Evolutionary conservation across 345 rosid genomes (phyloP), one percentile per base, ranked within the genome.

Genomic region (Cardiospermum halicacabum): DNA sequence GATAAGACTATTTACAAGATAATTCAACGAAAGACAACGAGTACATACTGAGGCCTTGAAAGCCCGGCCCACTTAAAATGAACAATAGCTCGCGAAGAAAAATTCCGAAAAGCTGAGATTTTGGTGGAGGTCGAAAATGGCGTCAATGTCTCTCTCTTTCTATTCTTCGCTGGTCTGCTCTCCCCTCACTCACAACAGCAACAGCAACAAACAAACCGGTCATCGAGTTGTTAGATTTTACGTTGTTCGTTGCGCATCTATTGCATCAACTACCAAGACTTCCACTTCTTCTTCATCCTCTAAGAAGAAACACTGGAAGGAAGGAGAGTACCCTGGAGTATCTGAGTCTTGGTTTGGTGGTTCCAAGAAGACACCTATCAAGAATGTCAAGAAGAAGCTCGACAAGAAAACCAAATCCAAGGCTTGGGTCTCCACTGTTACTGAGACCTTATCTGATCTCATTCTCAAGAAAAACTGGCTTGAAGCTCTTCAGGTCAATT

Each of bases 401-500:
- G 96, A 93, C 60, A 78, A 76, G 51, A 83, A 80, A 78, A 56
- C 63, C 67, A 73, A 81, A 39, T 80, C 96, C 69, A 88, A 71
- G 57, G 98, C 90, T 30, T 89, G 97, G 94, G 94, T 36, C 59
- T 72, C 60, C 78, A 86, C 96, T 55, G 96, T 90, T 67, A 82
- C 98, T 7, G 98, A 90, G 69, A 70, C 84, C 45, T 78, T 93
- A 50, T 85, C 96, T 32, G 93, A 89, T 60, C 74, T 56, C 72
- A 84, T 93, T 72, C 79, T 75, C 56, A 88, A 85, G 75, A 93
- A 88, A 71, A 89, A 85, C 51, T 90, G 96, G 97, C 48, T 70
- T 50, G 72, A 85, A 70, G 97, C 98, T 65, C 92, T 93, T 19
- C 80, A 88, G 92, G 96, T 91, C 22, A 16, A 21, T 11, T 39